A percentile compares a stretch with the other conserved stretches of the same genome.
These are phyloP conservation scores for Cicer arietinum DNA, from an alignment of 306 rosid genomes.

Conservation along the genomic window DNA sequence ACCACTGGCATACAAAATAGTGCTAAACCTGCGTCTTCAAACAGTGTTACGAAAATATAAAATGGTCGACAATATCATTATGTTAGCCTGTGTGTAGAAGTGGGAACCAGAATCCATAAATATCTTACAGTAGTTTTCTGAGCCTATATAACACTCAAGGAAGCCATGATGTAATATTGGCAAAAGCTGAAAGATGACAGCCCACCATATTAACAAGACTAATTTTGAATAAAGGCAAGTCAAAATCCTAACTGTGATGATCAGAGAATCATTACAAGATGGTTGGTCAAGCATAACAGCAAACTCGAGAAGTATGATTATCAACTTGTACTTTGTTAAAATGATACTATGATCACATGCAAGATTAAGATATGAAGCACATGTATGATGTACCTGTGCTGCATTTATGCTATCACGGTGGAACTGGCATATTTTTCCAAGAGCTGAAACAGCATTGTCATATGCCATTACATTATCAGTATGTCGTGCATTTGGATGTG, in stretches of 20 bases:
- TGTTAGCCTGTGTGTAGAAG: background rate
- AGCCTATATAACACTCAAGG: background rate
- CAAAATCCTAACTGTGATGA: conserved; percentile 13
- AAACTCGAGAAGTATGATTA: background rate
- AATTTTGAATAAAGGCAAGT: background rate
- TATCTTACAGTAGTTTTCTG: background rate
- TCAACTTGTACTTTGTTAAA: background rate
- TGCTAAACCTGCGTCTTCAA: background rate
- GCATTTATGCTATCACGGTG: conserved; percentile 93
- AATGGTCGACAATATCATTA: background rate
- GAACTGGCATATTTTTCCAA: conserved; percentile 90
- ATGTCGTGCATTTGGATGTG: conserved; percentile 79
- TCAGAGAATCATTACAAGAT: conserved; percentile 12
- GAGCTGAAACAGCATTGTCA: conserved; percentile 96
- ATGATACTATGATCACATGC: conserved; percentile 19
- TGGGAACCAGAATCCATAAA: background rate
- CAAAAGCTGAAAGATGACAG: conserved; percentile 27
- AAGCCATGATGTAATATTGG: background rate
- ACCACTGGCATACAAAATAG: background rate
- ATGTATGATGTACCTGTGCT: conserved; percentile 65
- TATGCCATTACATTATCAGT: conserved; percentile 89
- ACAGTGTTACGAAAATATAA: background rate
- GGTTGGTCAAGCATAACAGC: background rate
- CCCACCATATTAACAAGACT: background rate
- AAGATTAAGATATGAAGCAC: conserved; percentile 26